These are phyloP conservation scores for Selenicereus undatus DNA, from an alignment of 148 eudicot species.

Conservation along the genomic window DNA sequence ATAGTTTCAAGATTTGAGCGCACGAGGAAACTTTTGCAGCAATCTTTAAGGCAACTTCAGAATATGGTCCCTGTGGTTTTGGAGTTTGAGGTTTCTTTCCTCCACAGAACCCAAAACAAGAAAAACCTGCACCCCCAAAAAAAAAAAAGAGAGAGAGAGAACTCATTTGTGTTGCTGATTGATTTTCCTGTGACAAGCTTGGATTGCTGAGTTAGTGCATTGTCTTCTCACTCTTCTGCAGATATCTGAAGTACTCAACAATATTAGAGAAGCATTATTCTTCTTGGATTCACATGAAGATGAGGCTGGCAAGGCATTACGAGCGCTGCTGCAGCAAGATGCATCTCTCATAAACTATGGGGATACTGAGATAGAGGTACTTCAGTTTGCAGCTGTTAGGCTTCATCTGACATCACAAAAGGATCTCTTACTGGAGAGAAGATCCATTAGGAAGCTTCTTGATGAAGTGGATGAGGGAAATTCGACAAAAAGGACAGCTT, in stretches of 20 bases:
- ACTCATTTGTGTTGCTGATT: background rate
- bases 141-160: background rate
- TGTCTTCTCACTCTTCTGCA: conserved; percentile 17
- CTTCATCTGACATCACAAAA: conserved; percentile 36
- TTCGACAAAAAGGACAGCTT: conserved; percentile 27
- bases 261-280: conserved; percentile 29
- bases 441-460: conserved; percentile 39
- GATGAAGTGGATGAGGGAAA: conserved; percentile 28
- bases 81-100: conserved; percentile 46
- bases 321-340: conserved; percentile 37
- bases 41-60: conserved; percentile 63
- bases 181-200: background rate
- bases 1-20: conserved; percentile 53
- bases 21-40: conserved; percentile 46
- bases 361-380: conserved; percentile 33
- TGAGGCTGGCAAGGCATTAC: conserved; percentile 44
- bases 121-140: background rate
- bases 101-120: too few relatives aligned
- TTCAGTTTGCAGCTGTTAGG: conserved; percentile 40
- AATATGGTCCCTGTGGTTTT: conserved; percentile 62
- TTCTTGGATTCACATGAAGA: conserved; percentile 39
- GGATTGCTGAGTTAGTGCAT: conserved; percentile 2
- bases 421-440: conserved; percentile 44
- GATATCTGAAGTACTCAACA: conserved; percentile 36
- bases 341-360: conserved; percentile 22